Evolutionary conservation across 805 yeast genomes (phyloP), one percentile per base, ranked within the genome.

Genomic region (Kodamaea nitidulidarum): DNA sequence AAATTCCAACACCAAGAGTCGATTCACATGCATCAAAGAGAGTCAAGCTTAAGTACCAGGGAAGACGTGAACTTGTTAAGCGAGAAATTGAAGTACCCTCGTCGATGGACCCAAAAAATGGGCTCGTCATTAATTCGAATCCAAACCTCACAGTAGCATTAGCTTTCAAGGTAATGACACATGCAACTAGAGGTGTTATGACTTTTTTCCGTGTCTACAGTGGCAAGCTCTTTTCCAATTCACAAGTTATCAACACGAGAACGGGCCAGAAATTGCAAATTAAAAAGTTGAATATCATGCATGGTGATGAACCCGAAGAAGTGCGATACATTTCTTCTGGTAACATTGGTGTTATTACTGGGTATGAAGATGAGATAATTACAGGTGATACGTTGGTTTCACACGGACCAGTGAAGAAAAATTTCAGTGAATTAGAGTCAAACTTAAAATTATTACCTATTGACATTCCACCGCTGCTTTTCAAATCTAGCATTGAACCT

Each of bases 331-430:
- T 91, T 15, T 58, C 68, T 5, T 71, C 84, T 0, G 98, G 98
- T 3, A 87, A 86, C 47, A 93, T 93, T 52, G 98, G 97, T 25
- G 97, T 93, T 4, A 73, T 86, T n/a, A 68, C 82, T 1, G 90
- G 90, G 2, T 69, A 81, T 3, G 71, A 67, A 30, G 81, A 80
- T 38, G 80, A 80, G 30, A 73, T 91, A 17, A 70, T 79, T 14
- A 93, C 98, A 1, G 98, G 98, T 3, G 98, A 93, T 56, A 91
- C 98, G 0, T 61, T 93, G 3, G 74, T 90, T 8, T 71, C 83
- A 1, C 82, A 81, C 54, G 71, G 70, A 2, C 47, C 75, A 0
- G 73, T 74, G 39, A 63, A 75, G 21, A 66, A 68, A 37, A 50
- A 65, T 2, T 66, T 83, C 25, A 63, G 67, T 10, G 75, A 70